Conservation (phyloP, 176 grass and related monocot genomes). For the barley (Hordeum vulgare) region MorexV3_pseudomolecules_assembly NC_058518.1:325707805-325708304, state of each 20-base stretch:
- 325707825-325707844: slow-evolving; percentile 24
- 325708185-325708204: no score
- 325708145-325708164: neutral
- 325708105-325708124: slow-evolving; percentile 1
- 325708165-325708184: neutral
- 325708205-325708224: no score
- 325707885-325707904: slow-evolving; percentile 5
- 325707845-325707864: slow-evolving; percentile 16
- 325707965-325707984: slow-evolving; percentile 20
- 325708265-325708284: no score
- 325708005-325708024: slow-evolving; percentile 2
- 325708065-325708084: slow-evolving; percentile 26
- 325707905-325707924: slow-evolving; percentile 1
- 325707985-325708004: neutral
- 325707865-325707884: neutral
- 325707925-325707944: neutral
- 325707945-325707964: slow-evolving; percentile 9
- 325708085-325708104: slow-evolving; percentile 25
- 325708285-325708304: no score
- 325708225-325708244: no score
- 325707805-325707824: slow-evolving; percentile 6
- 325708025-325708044: slow-evolving; percentile 20
- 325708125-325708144: neutral
- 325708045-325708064: slow-evolving; percentile 27
- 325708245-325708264: no score